phyloP scores from a whole-genome alignment of 495 filamentous ascomycete species.

The Penicillium manginii region DNA sequence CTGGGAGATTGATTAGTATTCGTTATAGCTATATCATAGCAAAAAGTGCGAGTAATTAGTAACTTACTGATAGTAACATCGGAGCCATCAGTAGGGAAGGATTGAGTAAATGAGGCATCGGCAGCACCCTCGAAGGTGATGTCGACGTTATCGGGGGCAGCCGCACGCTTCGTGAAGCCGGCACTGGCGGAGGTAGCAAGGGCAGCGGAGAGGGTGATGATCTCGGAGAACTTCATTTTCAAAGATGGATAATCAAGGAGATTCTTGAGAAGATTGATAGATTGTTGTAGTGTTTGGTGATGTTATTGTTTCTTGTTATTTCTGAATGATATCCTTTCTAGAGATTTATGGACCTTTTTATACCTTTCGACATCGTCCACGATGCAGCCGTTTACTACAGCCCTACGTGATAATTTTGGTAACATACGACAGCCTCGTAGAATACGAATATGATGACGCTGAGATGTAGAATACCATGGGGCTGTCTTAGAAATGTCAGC shows the following conservation, averaged over 20 bases:
- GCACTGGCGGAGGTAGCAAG: constrained; percentile 16
- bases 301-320: background rate
- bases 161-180: constrained; percentile 9
- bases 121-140: constrained; percentile 33
- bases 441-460: constrained; percentile 3
- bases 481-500: background rate
- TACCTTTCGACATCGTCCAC: background rate
- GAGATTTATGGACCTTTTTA: background rate
- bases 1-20: constrained; percentile 16
- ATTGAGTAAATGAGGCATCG: constrained; percentile 29
- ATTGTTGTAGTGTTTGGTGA: background rate
- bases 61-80: constrained; percentile 24
- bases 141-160: constrained; percentile 6
- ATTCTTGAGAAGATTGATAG: constrained; percentile 1
- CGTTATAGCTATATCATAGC: background rate
- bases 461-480: background rate
- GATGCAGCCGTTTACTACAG: background rate
- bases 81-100: constrained; percentile 30
- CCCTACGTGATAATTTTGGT: background rate
- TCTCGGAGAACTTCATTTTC: constrained; percentile 17
- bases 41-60: background rate
- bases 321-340: background rate
- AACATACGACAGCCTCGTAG: background rate
- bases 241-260: background rate
- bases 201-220: constrained; percentile 13